These are phyloP conservation scores for Puya raimondii DNA, from an alignment of 176 grass and related monocot species.

Conservation along the genomic window DNA sequence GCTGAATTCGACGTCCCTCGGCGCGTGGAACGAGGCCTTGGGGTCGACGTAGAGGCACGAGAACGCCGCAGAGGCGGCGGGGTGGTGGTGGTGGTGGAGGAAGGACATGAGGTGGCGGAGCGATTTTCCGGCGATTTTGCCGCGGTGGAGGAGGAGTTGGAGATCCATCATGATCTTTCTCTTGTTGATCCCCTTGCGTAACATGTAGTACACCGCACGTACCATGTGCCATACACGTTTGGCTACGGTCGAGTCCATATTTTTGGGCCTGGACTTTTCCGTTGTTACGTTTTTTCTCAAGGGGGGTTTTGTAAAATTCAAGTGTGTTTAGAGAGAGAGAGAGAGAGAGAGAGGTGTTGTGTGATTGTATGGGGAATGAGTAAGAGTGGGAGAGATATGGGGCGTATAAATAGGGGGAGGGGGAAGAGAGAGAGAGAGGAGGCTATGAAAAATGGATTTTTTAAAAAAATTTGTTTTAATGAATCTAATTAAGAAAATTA, in stretches of 20 bases:
- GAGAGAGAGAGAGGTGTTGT: not conserved
- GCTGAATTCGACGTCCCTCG: constrained; percentile 79
- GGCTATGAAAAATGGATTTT: not conserved
- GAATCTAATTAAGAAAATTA: too few relatives aligned
- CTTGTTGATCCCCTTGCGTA: constrained; percentile 61
- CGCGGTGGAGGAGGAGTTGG: constrained; percentile 55
- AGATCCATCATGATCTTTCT: constrained; percentile 75
- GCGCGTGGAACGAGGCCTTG: constrained; percentile 24
- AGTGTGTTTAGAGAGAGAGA: not conserved
- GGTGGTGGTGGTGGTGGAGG: constrained; percentile 9
- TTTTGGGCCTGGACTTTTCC: not conserved
- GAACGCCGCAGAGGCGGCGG: not conserved
- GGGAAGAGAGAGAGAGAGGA: not conserved
- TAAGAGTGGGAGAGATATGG: constrained; percentile 28
- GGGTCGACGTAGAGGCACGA: constrained; percentile 15
- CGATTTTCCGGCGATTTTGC: constrained; percentile 55
- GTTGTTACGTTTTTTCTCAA: not conserved
- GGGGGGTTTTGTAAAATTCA: not conserved
- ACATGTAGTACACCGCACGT: constrained; percentile 62
- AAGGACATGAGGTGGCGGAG: constrained; percentile 43
- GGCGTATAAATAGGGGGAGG: constrained; percentile 23
- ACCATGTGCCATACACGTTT: constrained; percentile 49
- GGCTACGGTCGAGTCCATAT: constrained; percentile 46
- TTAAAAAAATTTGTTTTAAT: not conserved
- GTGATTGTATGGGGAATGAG: constrained; percentile 3